A percentile compares a stretch with the other conserved stretches of the same genome.
Conservation (phyloP, 164 flowering plant genomes). For the Cinnamomum micranthum region DNA sequence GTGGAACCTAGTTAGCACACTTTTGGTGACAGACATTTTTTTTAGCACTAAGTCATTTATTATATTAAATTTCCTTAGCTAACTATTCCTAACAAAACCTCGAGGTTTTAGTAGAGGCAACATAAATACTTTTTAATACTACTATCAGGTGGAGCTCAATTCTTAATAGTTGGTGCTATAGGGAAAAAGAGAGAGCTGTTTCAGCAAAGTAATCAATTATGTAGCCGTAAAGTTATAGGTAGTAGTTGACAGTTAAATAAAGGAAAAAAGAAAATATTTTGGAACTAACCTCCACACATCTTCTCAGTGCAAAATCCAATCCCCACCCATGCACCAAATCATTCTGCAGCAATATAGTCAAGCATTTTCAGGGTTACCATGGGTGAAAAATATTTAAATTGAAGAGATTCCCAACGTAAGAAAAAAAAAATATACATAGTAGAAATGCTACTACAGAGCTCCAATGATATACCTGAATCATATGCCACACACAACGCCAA, state of each 20-base stretch:
- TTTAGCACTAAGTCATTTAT: no score
- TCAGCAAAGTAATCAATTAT: no score
- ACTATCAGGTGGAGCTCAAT: no score
- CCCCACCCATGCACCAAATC: conserved; percentile 99
- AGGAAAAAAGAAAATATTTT: background rate
- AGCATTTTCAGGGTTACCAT: conserved; percentile 2
- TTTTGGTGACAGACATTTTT: no score
- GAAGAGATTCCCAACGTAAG: background rate
- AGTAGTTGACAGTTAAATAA: background rate
- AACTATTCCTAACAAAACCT: no score
- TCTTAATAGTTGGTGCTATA: no score
- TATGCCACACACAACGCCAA: conserved; percentile 94
- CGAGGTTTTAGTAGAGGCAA: no score
- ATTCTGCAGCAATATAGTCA: conserved; percentile 52
- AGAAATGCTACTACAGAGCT: background rate
- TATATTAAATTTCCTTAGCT: no score
- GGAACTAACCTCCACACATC: conserved; percentile 82
- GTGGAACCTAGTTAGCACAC: no score
- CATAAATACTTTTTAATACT: no score
- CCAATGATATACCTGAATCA: conserved; percentile 65
- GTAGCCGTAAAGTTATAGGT: no score
- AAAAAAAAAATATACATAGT: background rate
- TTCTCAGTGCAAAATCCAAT: conserved; percentile 89
- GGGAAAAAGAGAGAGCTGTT: no score
- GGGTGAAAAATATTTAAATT: background rate